Base-by-base conservation (phyloP, 768 basidiomycete species). In the Russula ochroleuca region DNA sequence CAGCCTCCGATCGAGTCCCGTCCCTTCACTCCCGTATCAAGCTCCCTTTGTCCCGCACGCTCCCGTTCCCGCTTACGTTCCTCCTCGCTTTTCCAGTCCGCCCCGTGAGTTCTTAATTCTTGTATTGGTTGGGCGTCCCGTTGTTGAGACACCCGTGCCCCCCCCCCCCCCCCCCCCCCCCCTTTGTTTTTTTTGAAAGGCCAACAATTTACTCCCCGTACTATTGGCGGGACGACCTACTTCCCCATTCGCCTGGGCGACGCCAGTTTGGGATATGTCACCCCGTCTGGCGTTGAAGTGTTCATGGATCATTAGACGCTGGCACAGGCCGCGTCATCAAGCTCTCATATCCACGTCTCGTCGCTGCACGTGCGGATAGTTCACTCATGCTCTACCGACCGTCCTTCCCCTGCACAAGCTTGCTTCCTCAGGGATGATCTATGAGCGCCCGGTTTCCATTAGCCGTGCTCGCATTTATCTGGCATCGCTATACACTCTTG, bases 181-280 rank as follows among this genome's bases (percentile, higher is more conserved):
- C n/a, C 3, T 19, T 5, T 35, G 35, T 40, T 23, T 28, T 45
- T 37, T 50, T 0, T 35, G 19, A 15, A 43, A 61, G 48, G 21
- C n/a, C 59, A 61, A 6, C 23, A 5, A 8, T 65, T 61, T 38
- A 13, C n/a, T 21, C 59, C 63, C 28, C 59, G 59, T 10, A 50
- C 17, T 6, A 25, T 65, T 31, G 64, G 64, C 15, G 64, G 64
- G 54, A 65, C 64, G 17, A 65, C 64, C 0, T 65, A 65, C 48
- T 65, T 65, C 15, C 64, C 64, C 2, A 61, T 65, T 53, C 64
- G 48, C 31, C 35, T 65, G 19, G 64, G 40, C 31, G 19, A n/a
- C 1, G 33, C 31, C 4, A 59, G 48, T 37, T 7, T 61, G 31
- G 64, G 64, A 50, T 65, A 51, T 49, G 48, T 65, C 19, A 65